Conservation (phyloP, 257 asterid species). For the Misopates orontium region DNA sequence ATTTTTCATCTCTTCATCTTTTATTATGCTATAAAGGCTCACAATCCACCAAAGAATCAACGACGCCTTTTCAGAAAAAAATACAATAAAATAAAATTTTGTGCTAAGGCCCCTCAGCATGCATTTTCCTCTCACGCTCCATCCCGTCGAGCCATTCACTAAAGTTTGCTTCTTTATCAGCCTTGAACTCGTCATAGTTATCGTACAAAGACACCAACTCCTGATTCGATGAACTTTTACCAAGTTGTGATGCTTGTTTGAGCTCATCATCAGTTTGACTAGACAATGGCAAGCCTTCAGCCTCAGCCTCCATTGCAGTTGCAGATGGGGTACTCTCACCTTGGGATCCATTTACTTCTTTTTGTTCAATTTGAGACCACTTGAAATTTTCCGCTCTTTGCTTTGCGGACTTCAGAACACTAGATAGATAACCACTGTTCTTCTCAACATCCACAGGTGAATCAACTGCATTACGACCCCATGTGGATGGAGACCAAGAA, state of each 20-base stretch:
- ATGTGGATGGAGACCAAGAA: slow-evolving; percentile 74
- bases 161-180: slow-evolving; percentile 75
- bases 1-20: too few relatives aligned
- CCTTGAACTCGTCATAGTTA: slow-evolving; percentile 66
- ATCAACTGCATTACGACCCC: slow-evolving; percentile 51
- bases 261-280: slow-evolving; percentile 42
- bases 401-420: slow-evolving; percentile 65
- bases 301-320: slow-evolving; percentile 29
- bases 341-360: slow-evolving; percentile 32
- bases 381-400: slow-evolving; percentile 59
- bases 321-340: slow-evolving; percentile 37
- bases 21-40: too few relatives aligned
- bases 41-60: too few relatives aligned
- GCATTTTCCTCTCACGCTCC: slow-evolving; percentile 23
- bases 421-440: slow-evolving; percentile 59
- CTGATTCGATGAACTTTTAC: slow-evolving; percentile 44
- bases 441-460: slow-evolving; percentile 39
- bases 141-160: slow-evolving; percentile 76
- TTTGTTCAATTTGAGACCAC: slow-evolving; percentile 47
- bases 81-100: slow-evolving; percentile 13
- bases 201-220: slow-evolving; percentile 46
- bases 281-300: slow-evolving; percentile 46
- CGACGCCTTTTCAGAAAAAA: too few relatives aligned
- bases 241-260: slow-evolving; percentile 46
- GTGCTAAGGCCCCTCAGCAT: neutral